A percentile compares a stretch with the other conserved stretches of the same genome.
Conservation (phyloP, 768 basidiomycete genomes). For the Mycena latifolia region DNA sequence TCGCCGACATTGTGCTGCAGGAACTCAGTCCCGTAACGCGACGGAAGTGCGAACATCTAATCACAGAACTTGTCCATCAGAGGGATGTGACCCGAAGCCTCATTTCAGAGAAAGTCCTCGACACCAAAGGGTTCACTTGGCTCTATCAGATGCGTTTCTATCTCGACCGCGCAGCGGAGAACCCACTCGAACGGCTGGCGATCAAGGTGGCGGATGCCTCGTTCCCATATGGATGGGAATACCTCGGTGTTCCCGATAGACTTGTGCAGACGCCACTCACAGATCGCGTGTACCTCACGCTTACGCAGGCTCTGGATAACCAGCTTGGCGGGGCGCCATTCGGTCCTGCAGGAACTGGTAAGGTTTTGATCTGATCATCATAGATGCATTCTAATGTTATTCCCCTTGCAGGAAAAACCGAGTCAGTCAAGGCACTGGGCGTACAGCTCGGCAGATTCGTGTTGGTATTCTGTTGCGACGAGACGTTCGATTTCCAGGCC, state of each 20-base stretch:
- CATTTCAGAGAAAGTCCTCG: conserved; percentile 70
- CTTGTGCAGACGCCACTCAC: conserved; percentile 98
- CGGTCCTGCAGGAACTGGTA: conserved; percentile 97
- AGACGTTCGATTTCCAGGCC: conserved; percentile 99
- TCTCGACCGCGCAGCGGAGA: conserved; percentile 75
- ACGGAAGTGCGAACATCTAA: conserved; percentile 97
- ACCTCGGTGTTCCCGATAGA: conserved; percentile 95
- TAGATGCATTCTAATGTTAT: conserved; percentile 14
- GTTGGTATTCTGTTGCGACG: conserved; percentile 99
- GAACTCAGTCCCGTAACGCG: conserved; percentile 93
- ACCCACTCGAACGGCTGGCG: conserved; percentile 83
- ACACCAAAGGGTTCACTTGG: conserved; percentile 88
- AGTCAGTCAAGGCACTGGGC: conserved; percentile 98
- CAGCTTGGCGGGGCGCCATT: conserved; percentile 98
- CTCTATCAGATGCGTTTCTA: conserved; percentile 99
- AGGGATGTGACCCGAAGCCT: conserved; percentile 92
- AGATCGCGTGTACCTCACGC: conserved; percentile 94
- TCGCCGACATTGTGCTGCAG: conserved; percentile 96
- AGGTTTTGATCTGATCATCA: conserved; percentile 33
- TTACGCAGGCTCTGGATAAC: conserved; percentile 95
- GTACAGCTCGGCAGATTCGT: conserved; percentile 98
- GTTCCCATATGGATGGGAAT: conserved; percentile 99
- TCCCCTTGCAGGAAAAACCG: conserved; percentile 85
- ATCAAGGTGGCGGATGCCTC: conserved; percentile 91
- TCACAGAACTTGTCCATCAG: conserved; percentile 98